These are phyloP conservation scores for Setaria viridis DNA, from an alignment of 202 grass and related monocot genomes.

Conservation along the genomic window DNA sequence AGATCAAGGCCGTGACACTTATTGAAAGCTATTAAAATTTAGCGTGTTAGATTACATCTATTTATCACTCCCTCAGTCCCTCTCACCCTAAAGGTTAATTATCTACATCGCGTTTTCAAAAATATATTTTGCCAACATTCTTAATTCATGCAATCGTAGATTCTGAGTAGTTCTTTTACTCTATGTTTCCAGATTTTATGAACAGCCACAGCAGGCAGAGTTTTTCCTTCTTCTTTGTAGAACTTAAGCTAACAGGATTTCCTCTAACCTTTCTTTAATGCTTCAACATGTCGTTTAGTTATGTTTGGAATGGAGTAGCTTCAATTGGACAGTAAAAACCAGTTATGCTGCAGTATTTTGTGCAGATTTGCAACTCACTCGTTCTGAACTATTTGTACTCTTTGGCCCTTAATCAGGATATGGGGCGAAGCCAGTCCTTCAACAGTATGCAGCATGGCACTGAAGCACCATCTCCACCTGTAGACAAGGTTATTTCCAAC, in stretches of 20 bases:
- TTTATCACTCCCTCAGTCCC: not conserved
- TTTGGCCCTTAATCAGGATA: constrained; percentile 57
- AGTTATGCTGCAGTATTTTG: not conserved
- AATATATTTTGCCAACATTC: not conserved
- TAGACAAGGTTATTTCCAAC: constrained; percentile 63
- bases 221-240: not conserved
- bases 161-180: constrained; percentile 19
- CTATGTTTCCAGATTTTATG: not conserved
- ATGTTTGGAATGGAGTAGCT: not conserved
- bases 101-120: not conserved
- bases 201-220: not conserved
- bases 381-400: constrained; percentile 1
- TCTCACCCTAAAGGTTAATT: not conserved
- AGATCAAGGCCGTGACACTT: too few species aligned
- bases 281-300: not conserved
- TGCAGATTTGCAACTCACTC: not conserved
- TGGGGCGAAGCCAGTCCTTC: constrained; percentile 63
- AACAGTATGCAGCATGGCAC: constrained; percentile 53
- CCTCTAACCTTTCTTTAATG: constrained; percentile 2
- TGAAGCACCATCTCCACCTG: constrained; percentile 46
- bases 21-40: not conserved
- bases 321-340: not conserved
- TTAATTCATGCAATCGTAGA: not conserved
- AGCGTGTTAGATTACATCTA: not conserved
- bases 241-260: constrained; percentile 5